These are phyloP conservation scores for Saussurea involucrata DNA, from an alignment of 129 eudicot genomes.

Conservation along the genomic window DNA sequence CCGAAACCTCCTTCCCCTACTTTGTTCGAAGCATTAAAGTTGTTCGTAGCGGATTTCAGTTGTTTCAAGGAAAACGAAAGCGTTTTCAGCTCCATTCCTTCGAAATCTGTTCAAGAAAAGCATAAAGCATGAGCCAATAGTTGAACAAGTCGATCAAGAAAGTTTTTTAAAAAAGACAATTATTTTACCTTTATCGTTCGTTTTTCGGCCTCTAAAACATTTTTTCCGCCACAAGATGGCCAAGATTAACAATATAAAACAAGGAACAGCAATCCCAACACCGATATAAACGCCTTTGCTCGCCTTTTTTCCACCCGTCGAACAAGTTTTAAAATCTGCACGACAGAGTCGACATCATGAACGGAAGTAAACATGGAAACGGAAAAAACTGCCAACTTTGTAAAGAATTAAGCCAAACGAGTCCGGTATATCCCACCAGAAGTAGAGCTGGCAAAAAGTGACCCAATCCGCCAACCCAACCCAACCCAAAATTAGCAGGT, in stretches of 20 bases:
- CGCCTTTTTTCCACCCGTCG: constrained; percentile 31
- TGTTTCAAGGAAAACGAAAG: constrained; percentile 61
- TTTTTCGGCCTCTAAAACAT: constrained; percentile 25
- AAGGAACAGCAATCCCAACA: constrained; percentile 38
- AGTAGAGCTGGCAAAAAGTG: too few species aligned
- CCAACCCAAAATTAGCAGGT: too few species aligned
- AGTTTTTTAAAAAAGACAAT: background rate
- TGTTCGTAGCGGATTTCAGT: constrained; percentile 66
- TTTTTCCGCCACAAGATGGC: constrained; percentile 56
- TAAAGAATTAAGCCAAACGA: too few species aligned
- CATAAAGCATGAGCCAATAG: background rate
- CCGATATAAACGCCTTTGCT: constrained; percentile 38
- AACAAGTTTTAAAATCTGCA: constrained; percentile 51
- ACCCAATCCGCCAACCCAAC: too few species aligned
- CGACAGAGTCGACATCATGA: background rate
- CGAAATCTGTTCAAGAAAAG: constrained; percentile 48
- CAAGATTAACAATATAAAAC: constrained; percentile 24
- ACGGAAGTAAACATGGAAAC: background rate
- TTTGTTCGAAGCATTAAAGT: constrained; percentile 58
- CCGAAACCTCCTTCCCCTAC: constrained; percentile 94
- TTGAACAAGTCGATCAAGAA: constrained; percentile 15
- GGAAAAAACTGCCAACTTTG: too few species aligned
- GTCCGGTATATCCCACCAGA: too few species aligned
- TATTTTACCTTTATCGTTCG: constrained; percentile 33
- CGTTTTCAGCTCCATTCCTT: constrained; percentile 62